Base-by-base conservation (phyloP, 2,329 filamentous ascomycete species). In the Verticillium klebahnii region DNA sequence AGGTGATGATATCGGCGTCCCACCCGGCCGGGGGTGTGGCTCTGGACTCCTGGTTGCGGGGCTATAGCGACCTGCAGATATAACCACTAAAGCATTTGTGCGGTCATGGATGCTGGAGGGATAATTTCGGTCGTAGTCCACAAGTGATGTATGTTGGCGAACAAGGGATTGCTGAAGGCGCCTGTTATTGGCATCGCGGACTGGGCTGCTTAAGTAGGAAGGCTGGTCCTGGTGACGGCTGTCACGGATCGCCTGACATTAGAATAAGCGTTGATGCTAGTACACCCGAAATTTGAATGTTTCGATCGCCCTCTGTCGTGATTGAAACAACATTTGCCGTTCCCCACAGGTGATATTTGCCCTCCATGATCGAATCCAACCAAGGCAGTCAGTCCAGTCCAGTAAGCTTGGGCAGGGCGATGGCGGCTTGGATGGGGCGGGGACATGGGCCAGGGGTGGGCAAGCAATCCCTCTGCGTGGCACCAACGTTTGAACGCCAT, bases 41-140 rank as follows among this genome's bases (percentile, higher is more conserved):
- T 64, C 59, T 58, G 59, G 61, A 50, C 59, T 61, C 45, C 31
- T 50, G 40, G 36, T 50, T 55, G 56, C 55, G 65, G 66, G 61
- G 39, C 67, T 75, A 76, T 77, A 77, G 71, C 70, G 71, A 65
- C 66, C 66, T 68, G 64, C 70, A 71, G 68, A 74, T 77, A 76
- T 75, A 76, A 66, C 66, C 71, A 68, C 72, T 71, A 72, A 69
- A 65, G 68, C 67, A 67, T 66, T 64, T 64, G 67, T 73, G 72
- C 70, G 69, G 63, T 63, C 68, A 73, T 68, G 71, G 71, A 61
- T 65, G 60, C 61, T 65, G 69, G 45, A 65, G 67, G 67, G 67
- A 69, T 71, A 75, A 75, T 75, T 68, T 75, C 73, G 71, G 73
- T 68, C 70, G 67, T 69, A 70, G 67, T 60, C 67, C 67, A 65